Evolutionary conservation across 768 basidiomycete genomes (phyloP), one percentile per base, ranked within the genome.

Genomic region (Mycena metata): DNA sequence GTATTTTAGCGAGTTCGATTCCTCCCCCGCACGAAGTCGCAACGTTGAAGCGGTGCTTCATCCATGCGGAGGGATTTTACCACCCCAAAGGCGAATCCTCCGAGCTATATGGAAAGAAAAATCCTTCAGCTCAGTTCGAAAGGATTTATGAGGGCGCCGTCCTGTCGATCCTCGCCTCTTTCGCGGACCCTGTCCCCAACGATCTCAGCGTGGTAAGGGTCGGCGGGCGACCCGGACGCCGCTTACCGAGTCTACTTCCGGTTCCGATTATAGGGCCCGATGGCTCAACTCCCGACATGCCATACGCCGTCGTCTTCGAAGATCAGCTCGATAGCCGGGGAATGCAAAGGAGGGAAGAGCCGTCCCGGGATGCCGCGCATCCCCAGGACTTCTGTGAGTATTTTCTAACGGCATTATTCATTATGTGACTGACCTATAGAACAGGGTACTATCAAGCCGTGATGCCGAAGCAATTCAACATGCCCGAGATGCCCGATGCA

Each of bases 21-120:
- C 59, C 67, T 49, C 64, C 67, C 17, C 71, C 71, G 2, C 71
- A 72, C 36, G 69, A 42, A 11, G 67, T 43, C 8, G 24, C 21
- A 0, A 41, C 60, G 17, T 33, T 72, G 17, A 66, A 54, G 49
- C 71, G 68, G 5, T 69, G 64, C 26, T 21, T 72, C 7, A 21
- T 35, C 6, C 54, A 66, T 10, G 45, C 61, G 8, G 67, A 72
- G 42, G 41, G 23, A 2, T 54, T 69, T 0, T 1, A 9, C 16
- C 54, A 65, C 21, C 63, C 55, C 19, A 42, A 21, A 8, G 26
- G 30, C 0, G 11, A 17, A n/a, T 16, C 17, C 12, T 39, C 52
- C 2, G 41, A 8, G 1, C 24, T 63, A 7, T 63, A 54, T 46
- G 36, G 36, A 36, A 12, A 7, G 36, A 6, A 7, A 6, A 36